Base-by-base conservation (phyloP, 2,329 filamentous ascomycete species). In the Stagonosporopsis chrysanthemi region DNA sequence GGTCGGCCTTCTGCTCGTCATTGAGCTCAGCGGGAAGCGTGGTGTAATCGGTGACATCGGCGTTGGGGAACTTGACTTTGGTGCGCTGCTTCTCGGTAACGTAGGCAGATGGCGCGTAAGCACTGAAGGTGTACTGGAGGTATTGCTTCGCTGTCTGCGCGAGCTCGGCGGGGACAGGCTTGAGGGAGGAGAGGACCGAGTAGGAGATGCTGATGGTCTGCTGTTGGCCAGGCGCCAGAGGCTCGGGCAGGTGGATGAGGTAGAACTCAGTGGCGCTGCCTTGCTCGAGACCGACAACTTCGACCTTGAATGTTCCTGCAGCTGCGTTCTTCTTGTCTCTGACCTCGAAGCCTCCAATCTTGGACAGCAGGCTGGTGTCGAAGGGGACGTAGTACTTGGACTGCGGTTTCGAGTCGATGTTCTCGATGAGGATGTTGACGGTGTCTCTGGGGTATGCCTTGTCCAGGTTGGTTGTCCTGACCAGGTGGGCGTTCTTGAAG, bases 391-490 rank as follows among this genome's bases (percentile, higher is more conserved):
- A 98, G 84, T 99, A 99, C 77, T 96, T 90, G 75, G 87, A 86
- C 75, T 98, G 93, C 17, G 92, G 85, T 65, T 88, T 81, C 60
- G 85, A 83, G 71, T 89, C 91, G 65, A 90, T 83, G 77, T 99
- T 99, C 81, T 97, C 90, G 62, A 99, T 87, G 48, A 96, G 83
- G n/a, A 97, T 89, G 79, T 98, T 97, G 83, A 97, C 87, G 14
- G 88, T 90, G 79, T 98, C 94, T 74, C 92, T 89, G 52, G 88
- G 88, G 72, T 95, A 98, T 66, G 88, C 90, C 83, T 97, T 98
- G 79, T 98, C 94, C 56, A 97, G 80, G 66, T 96, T 97, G 73
- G 96, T 89, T 63, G 90, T 88, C 70, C 95, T 90, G 48, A 98
- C 90, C 28, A 98, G 79, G 76, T 99, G 98, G 78, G 84, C 85